Base-by-base conservation (phyloP, 176 grass and related monocot genomes). In the Avena eriantha region DNA sequence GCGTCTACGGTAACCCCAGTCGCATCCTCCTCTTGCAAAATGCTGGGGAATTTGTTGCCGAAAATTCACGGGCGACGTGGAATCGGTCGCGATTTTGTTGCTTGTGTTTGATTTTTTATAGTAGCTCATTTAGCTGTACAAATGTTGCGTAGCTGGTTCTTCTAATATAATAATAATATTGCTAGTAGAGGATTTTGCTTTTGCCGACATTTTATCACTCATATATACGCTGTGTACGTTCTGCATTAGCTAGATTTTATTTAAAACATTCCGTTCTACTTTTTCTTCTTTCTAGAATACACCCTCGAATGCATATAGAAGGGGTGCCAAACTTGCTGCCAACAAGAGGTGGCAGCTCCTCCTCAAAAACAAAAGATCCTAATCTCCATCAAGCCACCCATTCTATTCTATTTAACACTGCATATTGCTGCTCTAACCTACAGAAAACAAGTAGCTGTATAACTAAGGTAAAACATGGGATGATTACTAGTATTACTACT, bases 1-100 rank as follows among this genome's bases (percentile, higher is more conserved):
- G 93, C 83, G 94, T 98, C 84, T 96, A 98, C 82, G 94, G 96
- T 98, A 95, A 73, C 33, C 66, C 21, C 36, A 16, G 54, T 34
- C 50, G 58, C 71, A 4, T 66, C 61, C 1, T 29, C 4, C 53
- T 67, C 65, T 45, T 26, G 50, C 31, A 8, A 85, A 74, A 80
- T 80, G 23, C 10, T 78, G 9, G 12, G 47, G 3, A 19, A 81
- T 73, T 73, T 14, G 16, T 79, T 19, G 69, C 15, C 8, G 43
- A 60, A 13, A 47, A 66, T 33, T 8, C 24, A 33, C 5, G 71
- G 35, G 35, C 35, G 14, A 19, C 22, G 5, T 60, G 54, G 31
- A 82, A 90, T 78, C 51, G 46, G 46, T 85, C 47, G 16, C 17
- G 11, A 49, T 63, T 67, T 55, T 77, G 4, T 29, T 26, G 18